These are phyloP conservation scores for Neurospora pannonica DNA, from an alignment of 495 filamentous ascomycete genomes.

Conservation along the genomic window DNA sequence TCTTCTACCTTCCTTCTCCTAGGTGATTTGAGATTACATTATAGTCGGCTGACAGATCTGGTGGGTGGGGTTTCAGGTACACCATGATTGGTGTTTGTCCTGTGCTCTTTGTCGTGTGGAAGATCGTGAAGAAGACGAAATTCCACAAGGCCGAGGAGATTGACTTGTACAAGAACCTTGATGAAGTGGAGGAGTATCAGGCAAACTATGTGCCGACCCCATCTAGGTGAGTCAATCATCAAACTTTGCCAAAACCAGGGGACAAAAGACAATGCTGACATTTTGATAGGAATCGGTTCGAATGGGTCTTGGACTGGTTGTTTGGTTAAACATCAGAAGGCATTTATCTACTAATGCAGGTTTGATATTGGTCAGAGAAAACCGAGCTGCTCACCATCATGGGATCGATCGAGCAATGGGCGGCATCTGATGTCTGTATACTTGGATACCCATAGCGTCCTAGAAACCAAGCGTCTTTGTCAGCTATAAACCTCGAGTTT, in stretches of 20 bases:
- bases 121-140: slow-evolving; percentile 55
- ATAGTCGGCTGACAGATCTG: background rate
- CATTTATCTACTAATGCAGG: background rate
- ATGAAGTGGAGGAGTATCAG: slow-evolving; percentile 67
- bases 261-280: slow-evolving; percentile 1
- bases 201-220: slow-evolving; percentile 48
- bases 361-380: background rate
- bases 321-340: slow-evolving; percentile 16
- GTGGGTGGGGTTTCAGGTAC: slow-evolving; percentile 27
- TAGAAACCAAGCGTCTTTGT: background rate
- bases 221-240: slow-evolving; percentile 42
- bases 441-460: background rate
- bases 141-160: slow-evolving; percentile 49
- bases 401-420: background rate
- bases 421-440: background rate
- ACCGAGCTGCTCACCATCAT: too few species aligned
- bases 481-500: background rate
- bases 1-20: background rate
- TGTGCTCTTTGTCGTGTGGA: slow-evolving; percentile 60
- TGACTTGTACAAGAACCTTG: slow-evolving; percentile 53
- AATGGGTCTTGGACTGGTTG: slow-evolving; percentile 14
- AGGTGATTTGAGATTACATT: background rate
- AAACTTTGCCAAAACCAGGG: background rate
- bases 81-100: slow-evolving; percentile 61
- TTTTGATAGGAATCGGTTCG: slow-evolving; percentile 16